Evolutionary conservation across 2,329 filamentous ascomycete genomes (phyloP).

Genomic region (Celoporthe dispersa): DNA sequence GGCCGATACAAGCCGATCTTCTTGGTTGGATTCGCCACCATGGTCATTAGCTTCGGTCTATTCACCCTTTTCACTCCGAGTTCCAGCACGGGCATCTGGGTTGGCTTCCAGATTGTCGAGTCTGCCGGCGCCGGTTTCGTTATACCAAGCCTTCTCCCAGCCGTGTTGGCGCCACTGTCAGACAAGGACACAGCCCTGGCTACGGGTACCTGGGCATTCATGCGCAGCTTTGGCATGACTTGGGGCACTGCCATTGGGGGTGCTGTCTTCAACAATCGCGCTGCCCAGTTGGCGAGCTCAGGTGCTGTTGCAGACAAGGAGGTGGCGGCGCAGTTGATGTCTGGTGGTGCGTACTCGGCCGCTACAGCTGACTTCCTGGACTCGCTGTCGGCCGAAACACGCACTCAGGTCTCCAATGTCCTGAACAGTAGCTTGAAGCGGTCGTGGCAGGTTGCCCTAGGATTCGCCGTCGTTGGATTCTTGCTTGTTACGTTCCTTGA

Average conservation of each 20-base stretch:
- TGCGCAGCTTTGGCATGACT: conserved; percentile 51
- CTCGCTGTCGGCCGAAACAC: not conserved
- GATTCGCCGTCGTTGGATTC: conserved; percentile 33
- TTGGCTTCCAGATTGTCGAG: conserved; percentile 46
- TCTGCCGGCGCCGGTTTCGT: conserved; percentile 48
- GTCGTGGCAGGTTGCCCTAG: conserved; percentile 32
- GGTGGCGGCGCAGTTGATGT: conserved; percentile 14
- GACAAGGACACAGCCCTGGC: conserved; percentile 44
- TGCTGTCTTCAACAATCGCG: conserved; percentile 43
- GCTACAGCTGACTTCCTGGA: not conserved
- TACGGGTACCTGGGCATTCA: conserved; percentile 49
- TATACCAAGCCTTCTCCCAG: conserved; percentile 41
- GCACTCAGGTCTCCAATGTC: conserved; percentile 31
- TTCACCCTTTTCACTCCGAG: conserved; percentile 42
- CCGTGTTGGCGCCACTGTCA: conserved; percentile 45
- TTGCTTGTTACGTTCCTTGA: conserved; percentile 13
- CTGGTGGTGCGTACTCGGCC: not conserved
- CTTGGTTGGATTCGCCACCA: conserved; percentile 35
- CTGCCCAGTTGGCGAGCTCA: conserved; percentile 19
- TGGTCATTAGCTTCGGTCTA: conserved; percentile 42
- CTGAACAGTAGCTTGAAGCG: not conserved
- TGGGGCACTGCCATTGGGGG: conserved; percentile 51
- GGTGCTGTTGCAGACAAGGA: conserved; percentile 29
- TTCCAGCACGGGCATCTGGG: conserved; percentile 45
- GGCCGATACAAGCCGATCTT: conserved; percentile 26